Evolutionary conservation across 306 rosid genomes (phyloP).

Genomic region (Cucurbita ficifolia): DNA sequence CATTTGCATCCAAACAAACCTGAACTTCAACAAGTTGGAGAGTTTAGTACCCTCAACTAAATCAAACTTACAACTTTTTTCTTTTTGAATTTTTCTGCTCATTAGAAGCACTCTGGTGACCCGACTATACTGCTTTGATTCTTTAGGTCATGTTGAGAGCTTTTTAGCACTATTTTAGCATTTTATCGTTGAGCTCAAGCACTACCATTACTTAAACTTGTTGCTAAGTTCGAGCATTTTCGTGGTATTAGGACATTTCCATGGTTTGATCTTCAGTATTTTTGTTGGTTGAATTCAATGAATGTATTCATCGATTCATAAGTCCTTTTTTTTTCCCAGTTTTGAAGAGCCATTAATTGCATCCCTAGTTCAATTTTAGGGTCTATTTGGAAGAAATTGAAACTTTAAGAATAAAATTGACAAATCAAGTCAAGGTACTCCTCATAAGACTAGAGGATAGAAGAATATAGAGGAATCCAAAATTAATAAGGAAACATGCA

Average conservation of each 20-base stretch:
- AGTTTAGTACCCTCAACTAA: neutral
- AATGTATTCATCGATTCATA: neutral
- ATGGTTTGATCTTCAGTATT: neutral
- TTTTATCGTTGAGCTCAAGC: neutral
- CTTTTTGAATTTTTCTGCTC: neutral
- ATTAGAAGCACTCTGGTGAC: neutral
- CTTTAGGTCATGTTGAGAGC: neutral
- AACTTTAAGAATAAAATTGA: neutral
- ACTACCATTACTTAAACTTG: neutral
- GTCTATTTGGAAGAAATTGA: neutral
- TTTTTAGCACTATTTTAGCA: neutral
- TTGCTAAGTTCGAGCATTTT: neutral
- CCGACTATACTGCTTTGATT: neutral
- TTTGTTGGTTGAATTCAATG: neutral
- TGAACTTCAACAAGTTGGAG: neutral
- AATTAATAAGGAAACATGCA: neutral
- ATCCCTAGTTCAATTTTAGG: neutral
- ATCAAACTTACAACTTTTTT: neutral
- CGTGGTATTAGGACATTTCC: neutral
- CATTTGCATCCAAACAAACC: neutral
- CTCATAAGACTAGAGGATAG: neutral
- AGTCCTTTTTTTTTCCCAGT: neutral
- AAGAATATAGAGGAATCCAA: neutral
- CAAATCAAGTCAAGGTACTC: neutral
- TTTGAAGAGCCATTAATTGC: neutral